These are phyloP conservation scores for Podospora pseudoanserina DNA, from an alignment of 495 filamentous ascomycete species.

Conservation along the genomic window DNA sequence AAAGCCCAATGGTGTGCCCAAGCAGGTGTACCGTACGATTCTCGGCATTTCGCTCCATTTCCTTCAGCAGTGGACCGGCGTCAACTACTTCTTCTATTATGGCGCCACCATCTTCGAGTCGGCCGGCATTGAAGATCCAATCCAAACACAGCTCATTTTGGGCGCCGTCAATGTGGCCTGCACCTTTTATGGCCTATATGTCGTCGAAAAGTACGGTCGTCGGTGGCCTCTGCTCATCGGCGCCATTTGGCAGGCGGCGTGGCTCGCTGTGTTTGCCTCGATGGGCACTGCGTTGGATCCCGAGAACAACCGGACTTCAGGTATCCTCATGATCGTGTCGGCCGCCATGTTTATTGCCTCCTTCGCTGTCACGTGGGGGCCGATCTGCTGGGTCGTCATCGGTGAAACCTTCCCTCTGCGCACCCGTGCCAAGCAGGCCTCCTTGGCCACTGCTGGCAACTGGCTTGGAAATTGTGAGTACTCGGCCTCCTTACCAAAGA, in stretches of 20 bases:
- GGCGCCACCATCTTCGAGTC: conserved; percentile 58
- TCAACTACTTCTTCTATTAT: conserved; percentile 58
- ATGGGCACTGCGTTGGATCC: conserved; percentile 50
- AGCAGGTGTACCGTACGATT: conserved; percentile 64
- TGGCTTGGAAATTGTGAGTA: conserved; percentile 69
- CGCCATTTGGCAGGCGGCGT: conserved; percentile 62
- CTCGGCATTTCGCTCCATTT: conserved; percentile 66
- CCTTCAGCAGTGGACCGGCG: conserved; percentile 62
- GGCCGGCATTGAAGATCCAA: conserved; percentile 60
- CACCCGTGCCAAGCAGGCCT: conserved; percentile 68
- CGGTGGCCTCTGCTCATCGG: conserved; percentile 62
- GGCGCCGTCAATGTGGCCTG: conserved; percentile 67
- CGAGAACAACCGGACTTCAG: conserved; percentile 49
- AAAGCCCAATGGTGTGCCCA: conserved; percentile 40
- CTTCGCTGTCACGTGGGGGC: conserved; percentile 71
- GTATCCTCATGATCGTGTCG: conserved; percentile 69
- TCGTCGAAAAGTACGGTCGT: conserved; percentile 64
- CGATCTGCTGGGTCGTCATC: conserved; percentile 72
- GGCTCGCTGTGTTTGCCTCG: conserved; percentile 67
- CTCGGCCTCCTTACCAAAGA: not conserved
- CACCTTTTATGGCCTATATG: conserved; percentile 64
- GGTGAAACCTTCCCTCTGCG: conserved; percentile 73
- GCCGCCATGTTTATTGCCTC: conserved; percentile 65
- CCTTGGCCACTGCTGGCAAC: conserved; percentile 69
- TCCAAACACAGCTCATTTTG: conserved; percentile 65